Percentiles rank a stretch among this genome's conserved stretches.
Evolutionary conservation across 2,329 filamentous ascomycete species (phyloP).

Genomic region (Canariomyces notabilis): DNA sequence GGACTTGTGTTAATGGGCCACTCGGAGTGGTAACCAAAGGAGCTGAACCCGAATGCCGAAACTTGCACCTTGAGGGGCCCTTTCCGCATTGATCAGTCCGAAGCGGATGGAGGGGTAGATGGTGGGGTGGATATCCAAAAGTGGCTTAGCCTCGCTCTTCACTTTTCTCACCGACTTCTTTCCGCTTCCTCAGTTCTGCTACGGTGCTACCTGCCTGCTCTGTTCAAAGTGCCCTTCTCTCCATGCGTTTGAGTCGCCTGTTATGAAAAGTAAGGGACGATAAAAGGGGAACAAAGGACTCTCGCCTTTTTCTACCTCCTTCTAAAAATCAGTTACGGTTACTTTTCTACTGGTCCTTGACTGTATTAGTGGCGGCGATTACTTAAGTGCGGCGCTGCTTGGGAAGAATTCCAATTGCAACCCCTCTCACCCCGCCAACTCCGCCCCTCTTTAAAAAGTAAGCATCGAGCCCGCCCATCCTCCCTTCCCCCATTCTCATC

Average conservation of each 20-base stretch:
- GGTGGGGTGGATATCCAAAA: background rate
- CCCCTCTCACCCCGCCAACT: slow-evolving; percentile 16
- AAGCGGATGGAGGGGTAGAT: background rate
- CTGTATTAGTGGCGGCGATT: background rate
- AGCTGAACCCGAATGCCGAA: slow-evolving; percentile 1
- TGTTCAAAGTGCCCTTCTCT: no score
- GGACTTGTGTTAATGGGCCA: background rate
- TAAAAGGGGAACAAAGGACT: no score
- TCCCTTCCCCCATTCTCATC: slow-evolving; percentile 14
- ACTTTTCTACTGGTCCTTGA: background rate
- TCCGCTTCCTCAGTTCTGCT: background rate
- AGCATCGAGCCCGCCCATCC: slow-evolving; percentile 6
- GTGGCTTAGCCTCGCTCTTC: slow-evolving; percentile 1
- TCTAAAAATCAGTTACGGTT: no score
- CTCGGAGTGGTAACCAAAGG: background rate
- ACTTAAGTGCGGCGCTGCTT: slow-evolving; percentile 1
- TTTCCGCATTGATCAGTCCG: background rate
- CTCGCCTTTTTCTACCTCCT: no score
- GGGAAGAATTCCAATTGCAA: slow-evolving; percentile 11
- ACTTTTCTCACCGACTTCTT: background rate
- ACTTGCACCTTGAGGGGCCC: no score
- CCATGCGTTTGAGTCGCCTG: no score
- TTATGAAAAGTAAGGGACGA: no score
- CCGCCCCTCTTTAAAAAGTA: slow-evolving; percentile 19
- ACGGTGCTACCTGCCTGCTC: no score